These are phyloP conservation scores for Cyclotella sp. DNA, from an alignment of 108 stramenopile genomes.

Conservation along the genomic window DNA sequence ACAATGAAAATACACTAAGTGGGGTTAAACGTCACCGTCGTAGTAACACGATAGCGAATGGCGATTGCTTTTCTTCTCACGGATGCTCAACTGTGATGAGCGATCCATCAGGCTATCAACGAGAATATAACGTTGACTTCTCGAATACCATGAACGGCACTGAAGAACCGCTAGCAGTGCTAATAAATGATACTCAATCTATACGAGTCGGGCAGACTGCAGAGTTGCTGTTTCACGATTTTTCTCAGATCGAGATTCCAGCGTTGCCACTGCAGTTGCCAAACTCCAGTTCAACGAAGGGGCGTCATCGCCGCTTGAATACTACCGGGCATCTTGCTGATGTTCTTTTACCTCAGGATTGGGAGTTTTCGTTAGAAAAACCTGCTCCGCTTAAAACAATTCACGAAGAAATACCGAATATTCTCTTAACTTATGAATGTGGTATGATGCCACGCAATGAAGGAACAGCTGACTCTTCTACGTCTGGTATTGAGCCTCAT, in stretches of 20 bases:
- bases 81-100: neutral
- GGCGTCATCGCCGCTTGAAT: constrained; percentile 15
- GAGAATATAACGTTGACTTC: neutral
- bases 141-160: neutral
- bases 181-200: neutral
- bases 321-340: constrained; percentile 8
- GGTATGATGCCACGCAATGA: neutral
- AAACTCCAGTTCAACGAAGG: neutral
- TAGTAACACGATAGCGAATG: neutral
- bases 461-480: neutral
- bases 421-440: neutral
- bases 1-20: neutral
- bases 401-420: constrained; percentile 8
- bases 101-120: neutral
- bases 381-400: neutral
- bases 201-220: neutral
- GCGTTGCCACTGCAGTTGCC: neutral
- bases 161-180: neutral
- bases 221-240: neutral
- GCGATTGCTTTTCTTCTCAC: neutral
- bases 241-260: neutral
- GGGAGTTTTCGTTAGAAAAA: neutral
- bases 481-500: too few species aligned
- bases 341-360: neutral
- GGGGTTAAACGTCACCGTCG: constrained; percentile 6